A percentile compares a stretch with the other conserved stretches of the same genome.
phyloP scores from a whole-genome alignment of 2,329 filamentous ascomycete species.

The Alternaria triticina region DNA sequence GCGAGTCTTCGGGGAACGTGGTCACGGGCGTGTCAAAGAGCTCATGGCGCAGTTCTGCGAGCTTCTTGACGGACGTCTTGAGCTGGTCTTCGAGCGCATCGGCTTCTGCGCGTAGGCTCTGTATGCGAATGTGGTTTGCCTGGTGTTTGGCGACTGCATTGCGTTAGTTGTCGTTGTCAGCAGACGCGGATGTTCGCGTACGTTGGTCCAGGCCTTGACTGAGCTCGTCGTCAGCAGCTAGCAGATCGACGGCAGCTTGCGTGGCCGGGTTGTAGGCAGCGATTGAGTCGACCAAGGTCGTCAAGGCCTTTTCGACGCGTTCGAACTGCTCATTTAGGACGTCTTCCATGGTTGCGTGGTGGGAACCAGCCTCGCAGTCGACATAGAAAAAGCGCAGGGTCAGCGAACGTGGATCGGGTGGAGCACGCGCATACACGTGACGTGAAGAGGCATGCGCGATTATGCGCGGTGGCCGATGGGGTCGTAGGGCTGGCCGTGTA shows the following conservation, averaged over 20 bases:
- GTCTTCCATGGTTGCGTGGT: slow-evolving; percentile 47
- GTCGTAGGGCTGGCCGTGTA: slow-evolving; percentile 16
- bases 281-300: slow-evolving; percentile 77
- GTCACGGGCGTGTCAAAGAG: slow-evolving; percentile 61
- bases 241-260: slow-evolving; percentile 70
- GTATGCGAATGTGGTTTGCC: slow-evolving; percentile 72
- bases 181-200: slow-evolving; percentile 43
- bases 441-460: not conserved
- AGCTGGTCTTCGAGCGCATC: slow-evolving; percentile 73
- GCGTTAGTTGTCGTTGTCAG: slow-evolving; percentile 8
- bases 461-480: slow-evolving; percentile 12
- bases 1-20: slow-evolving; percentile 48
- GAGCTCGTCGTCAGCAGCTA: slow-evolving; percentile 73
- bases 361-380: not conserved
- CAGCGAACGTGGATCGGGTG: slow-evolving; percentile 1
- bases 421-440: slow-evolving; percentile 15
- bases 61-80: slow-evolving; percentile 70
- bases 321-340: slow-evolving; percentile 53
- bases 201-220: slow-evolving; percentile 69
- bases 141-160: slow-evolving; percentile 74
- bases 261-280: slow-evolving; percentile 80
- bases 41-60: slow-evolving; percentile 76
- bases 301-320: slow-evolving; percentile 60
- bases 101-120: slow-evolving; percentile 70
- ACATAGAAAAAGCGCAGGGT: not conserved